Evolutionary conservation across 805 yeast genomes (phyloP), one percentile per base, ranked within the genome.

Genomic region (Trichomonascus vanleenenianus): DNA sequence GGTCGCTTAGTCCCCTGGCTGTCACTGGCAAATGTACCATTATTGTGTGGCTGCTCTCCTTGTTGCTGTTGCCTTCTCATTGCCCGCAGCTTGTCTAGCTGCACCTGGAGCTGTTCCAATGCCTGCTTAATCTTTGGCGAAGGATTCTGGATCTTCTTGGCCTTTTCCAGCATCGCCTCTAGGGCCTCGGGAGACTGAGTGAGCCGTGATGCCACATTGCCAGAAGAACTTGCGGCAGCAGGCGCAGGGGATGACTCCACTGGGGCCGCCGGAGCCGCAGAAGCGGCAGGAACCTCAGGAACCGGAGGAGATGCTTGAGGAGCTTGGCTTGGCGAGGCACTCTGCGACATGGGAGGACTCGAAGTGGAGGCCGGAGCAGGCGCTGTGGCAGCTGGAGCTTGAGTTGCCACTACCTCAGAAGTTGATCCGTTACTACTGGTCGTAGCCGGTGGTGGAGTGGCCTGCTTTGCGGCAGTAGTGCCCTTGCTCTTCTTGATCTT

Each of bases 91-190:
- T 46, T 48, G 22, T 46, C 47, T 2, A 56, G 56, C 48, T 64
- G 67, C 5, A 57, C 60, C 39, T 59, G 52, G 15, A 64, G 58
- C 49, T 63, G 66, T 44, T 57, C 59, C 36, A 64, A 51, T 38
- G 65, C 66, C 30, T 62, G 61, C 38, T 51, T 48, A 18, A 64
- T 58, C 22, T 57, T 54, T 5, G 65, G 60, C 4, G 63, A 50
- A 12, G 68, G 68, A 45, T 63, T 64, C 20, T 55, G 56, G 37
- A 64, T 63, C 44, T 61, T 61, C 47, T 59, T 62, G 19, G 68
- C 68, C 51, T 62, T 58, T 5, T 59, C 64, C 15, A 64, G 50
- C 16, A 64, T 53, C 46, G 61, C 58, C n/a, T 62, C 55, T 46
- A 64, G 62, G 35, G 62, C 51, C 40, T 56, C 65, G 1, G 54